Evolutionary conservation across 2,329 filamentous ascomycete genomes (phyloP).

Genomic region (Neofusicoccum sp.): DNA sequence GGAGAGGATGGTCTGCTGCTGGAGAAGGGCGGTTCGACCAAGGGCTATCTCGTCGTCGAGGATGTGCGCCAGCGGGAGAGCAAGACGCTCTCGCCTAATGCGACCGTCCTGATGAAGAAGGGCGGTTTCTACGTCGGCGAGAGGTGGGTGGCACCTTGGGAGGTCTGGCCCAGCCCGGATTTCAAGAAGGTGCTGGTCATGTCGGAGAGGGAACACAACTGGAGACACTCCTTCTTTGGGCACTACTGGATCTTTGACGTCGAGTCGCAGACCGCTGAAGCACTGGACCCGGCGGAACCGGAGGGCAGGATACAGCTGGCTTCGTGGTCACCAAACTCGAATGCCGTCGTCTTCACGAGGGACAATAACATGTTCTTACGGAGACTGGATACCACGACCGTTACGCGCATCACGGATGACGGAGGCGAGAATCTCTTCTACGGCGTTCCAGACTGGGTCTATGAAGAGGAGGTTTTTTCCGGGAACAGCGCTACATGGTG

Average conservation of each 20-base stretch:
- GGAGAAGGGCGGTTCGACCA: constrained; percentile 59
- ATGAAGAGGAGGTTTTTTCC: constrained; percentile 80
- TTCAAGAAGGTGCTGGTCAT: constrained; percentile 83
- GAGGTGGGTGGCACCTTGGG: constrained; percentile 54
- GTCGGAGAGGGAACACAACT: constrained; percentile 71
- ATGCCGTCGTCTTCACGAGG: constrained; percentile 84
- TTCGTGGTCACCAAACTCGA: constrained; percentile 82
- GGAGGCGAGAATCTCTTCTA: constrained; percentile 90
- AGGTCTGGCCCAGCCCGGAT: constrained; percentile 75
- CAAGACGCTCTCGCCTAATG: constrained; percentile 45
- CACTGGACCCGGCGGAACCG: constrained; percentile 69
- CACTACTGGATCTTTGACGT: constrained; percentile 94
- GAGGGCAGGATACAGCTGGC: constrained; percentile 75
- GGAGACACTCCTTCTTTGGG: constrained; percentile 85
- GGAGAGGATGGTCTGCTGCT: constrained; percentile 84
- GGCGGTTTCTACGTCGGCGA: constrained; percentile 60
- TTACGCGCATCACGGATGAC: constrained; percentile 77
- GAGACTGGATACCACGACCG: constrained; percentile 57
- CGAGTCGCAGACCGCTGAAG: constrained; percentile 69
- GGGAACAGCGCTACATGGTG: constrained; percentile 90
- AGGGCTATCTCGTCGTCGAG: constrained; percentile 76
- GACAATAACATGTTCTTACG: constrained; percentile 89
- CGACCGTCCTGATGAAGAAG: constrained; percentile 73
- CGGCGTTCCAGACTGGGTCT: constrained; percentile 96
- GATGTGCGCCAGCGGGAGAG: constrained; percentile 65